Evolutionary conservation across 257 asterid species (phyloP), one percentile per base, ranked within the genome.

Genomic region (Solanum phureja): DNA sequence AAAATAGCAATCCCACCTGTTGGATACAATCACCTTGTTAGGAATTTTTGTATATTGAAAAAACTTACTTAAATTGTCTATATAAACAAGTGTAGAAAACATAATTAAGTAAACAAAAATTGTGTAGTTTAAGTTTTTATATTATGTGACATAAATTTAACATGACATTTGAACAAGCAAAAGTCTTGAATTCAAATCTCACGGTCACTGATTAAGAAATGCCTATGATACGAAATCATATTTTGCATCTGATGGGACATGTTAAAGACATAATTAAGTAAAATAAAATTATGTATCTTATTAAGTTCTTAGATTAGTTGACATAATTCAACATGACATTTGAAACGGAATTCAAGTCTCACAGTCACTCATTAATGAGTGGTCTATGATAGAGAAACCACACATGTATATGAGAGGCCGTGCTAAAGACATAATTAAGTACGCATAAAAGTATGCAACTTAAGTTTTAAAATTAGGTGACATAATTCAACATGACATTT

Each of bases 1-100:
- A 96, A 83, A 95, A 96, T 9, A 96, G 89, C 4, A 96, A 91
- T 81, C 99, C 99, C 86, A 96, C 95, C 98, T 96, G 94, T 86
- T 85, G 69, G 11, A 81, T 14, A 49, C 42, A 14, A 73, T 72
- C 44, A 49, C 68, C 34, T 81, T 16, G 44, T 81, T 81, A 81
- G 68, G 1, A 29, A 8, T 5, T 10, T 16, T 27, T 44, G 66
- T 40, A 19, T 19, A 40, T 13, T 38, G 56, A 37, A 24, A 37
- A 37, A 21, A 10, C 27, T 58, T 56, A 58, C 68, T 60, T 19
- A 21, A 37, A 74, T 21, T 74, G 4, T 21, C 44, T 74, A 19
- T 5, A 72, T 69, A 8, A 21, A 64, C 0, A 24, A 0, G 24
- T 6, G n/a, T 71, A 6, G n/a, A 31, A 31, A 16, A 31, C 0